Base-by-base conservation (phyloP, 2,329 filamentous ascomycete genomes). In the Fusarium concolor region DNA sequence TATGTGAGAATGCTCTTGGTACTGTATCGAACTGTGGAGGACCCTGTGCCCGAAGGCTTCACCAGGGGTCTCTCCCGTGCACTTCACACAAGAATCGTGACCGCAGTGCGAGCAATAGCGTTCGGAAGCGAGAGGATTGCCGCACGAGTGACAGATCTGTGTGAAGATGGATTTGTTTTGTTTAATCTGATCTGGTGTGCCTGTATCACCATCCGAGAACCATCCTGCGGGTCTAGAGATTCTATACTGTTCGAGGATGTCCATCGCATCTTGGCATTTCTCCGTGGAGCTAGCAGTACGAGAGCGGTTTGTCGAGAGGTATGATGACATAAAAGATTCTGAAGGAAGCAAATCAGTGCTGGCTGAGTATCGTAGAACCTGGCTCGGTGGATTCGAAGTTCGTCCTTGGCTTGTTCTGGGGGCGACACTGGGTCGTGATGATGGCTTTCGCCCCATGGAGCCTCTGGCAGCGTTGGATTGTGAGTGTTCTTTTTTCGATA, bases 61-160 rank as follows among this genome's bases (percentile, higher is more conserved):
- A 6, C 62, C 56, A 15, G 63, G 54, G n/a, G 79, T 57, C 50
- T 82, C 78, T 42, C 76, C 79, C 10, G 73, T 76, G 65, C 85
- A 87, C 55, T 82, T 82, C 31, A 75, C 64, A 67, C 85, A 88
- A 17, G 85, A 79, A 11, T 77, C 79, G 71, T 88, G 86, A 2
- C 83, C 84, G 66, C 86, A 88, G 41, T 79, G 79, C 29, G 77
- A 71, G 66, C 85, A 88, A 44, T 78, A 78, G 10, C 76, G 76
- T 29, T 77, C 75, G 14, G 77, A 75, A 43, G 71, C 76, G 37
- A 82, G 78, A 39, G 75, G 76, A 43, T 79, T 78, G 14, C 80
- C 81, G 67, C 85, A 88, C 11, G 84, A 75, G 67, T 87, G 86
- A 62, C 86, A 88, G 26, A 82, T 74, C 52, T 79, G 80, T 39